Conservation (phyloP, 2,329 filamentous ascomycete genomes). For the Mollisia scopiformis region DNA sequence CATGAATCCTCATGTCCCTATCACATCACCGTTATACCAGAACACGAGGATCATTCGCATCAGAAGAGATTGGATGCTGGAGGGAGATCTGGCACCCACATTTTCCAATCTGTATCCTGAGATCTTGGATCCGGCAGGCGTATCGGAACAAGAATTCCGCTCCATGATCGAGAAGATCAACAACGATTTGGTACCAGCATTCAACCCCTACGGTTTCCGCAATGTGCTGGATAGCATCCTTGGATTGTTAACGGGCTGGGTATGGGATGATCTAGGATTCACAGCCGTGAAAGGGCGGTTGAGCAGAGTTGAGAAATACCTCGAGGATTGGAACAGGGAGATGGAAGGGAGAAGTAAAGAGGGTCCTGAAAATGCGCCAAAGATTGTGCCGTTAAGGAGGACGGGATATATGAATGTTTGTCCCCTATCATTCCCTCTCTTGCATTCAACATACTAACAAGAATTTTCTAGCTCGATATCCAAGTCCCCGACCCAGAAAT, state of each 20-base stretch:
- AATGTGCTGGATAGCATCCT: conserved; percentile 81
- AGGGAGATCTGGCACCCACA: conserved; percentile 87
- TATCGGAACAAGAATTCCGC: conserved; percentile 87
- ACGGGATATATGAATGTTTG: conserved; percentile 87
- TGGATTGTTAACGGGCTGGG: conserved; percentile 84
- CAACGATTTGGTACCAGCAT: conserved; percentile 72
- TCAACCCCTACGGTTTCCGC: conserved; percentile 75
- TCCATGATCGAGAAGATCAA: conserved; percentile 83
- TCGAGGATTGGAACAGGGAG: conserved; percentile 84
- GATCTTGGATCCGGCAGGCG: conserved; percentile 81
- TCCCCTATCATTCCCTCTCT: conserved; percentile 4
- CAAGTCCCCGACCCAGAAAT: conserved; percentile 81
- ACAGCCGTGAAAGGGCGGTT: conserved; percentile 75
- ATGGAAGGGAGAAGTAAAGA: conserved; percentile 61
- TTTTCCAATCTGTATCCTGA: conserved; percentile 97
- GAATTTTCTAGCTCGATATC: conserved; percentile 68
- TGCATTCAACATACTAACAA: conserved; percentile 9
- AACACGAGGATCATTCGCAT: conserved; percentile 90
- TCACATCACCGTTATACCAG: conserved; percentile 72
- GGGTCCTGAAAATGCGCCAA: conserved; percentile 59
- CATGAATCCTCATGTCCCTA: conserved; percentile 85
- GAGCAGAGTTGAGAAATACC: conserved; percentile 73
- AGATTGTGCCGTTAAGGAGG: conserved; percentile 75
- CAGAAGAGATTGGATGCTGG: conserved; percentile 86
- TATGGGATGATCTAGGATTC: conserved; percentile 90